Percentiles rank a stretch among this genome's conserved stretches.
phyloP scores from a whole-genome alignment of 176 grass and related monocot species.

The Musa schizocarpa region DNA sequence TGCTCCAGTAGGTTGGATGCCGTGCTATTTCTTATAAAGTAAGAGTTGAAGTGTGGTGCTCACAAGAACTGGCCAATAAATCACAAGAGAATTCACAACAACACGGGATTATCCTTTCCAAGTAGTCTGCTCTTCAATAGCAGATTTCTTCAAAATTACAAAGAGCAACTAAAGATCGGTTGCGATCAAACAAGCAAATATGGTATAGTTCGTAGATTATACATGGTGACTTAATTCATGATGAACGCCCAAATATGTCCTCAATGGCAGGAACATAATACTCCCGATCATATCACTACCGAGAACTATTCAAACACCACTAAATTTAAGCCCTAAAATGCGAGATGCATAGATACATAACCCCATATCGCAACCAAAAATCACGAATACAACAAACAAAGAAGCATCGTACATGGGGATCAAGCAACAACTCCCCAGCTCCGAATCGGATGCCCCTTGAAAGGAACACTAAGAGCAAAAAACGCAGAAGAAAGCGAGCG shows the following conservation, averaged over 20 bases:
- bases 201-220: no score
- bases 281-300: no score
- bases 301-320: no score
- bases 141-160: constrained; percentile 32
- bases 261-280: no score
- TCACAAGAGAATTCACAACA: constrained; percentile 50
- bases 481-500: background rate
- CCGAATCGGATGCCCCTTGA: background rate
- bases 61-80: constrained; percentile 60
- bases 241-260: background rate
- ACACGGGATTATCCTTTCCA: constrained; percentile 21
- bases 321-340: no score
- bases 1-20: constrained; percentile 36
- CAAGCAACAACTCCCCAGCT: background rate
- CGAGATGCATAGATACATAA: no score
- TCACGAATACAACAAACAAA: no score
- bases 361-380: no score
- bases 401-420: no score
- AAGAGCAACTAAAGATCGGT: background rate
- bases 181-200: no score
- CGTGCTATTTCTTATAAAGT: constrained; percentile 25
- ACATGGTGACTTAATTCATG: background rate
- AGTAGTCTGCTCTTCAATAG: constrained; percentile 28
- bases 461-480: background rate
- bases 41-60: constrained; percentile 29